A percentile compares a stretch with the other conserved stretches of the same genome.
phyloP scores from a whole-genome alignment of 345 rosid species.

The Melastoma malabathricum region DNA sequence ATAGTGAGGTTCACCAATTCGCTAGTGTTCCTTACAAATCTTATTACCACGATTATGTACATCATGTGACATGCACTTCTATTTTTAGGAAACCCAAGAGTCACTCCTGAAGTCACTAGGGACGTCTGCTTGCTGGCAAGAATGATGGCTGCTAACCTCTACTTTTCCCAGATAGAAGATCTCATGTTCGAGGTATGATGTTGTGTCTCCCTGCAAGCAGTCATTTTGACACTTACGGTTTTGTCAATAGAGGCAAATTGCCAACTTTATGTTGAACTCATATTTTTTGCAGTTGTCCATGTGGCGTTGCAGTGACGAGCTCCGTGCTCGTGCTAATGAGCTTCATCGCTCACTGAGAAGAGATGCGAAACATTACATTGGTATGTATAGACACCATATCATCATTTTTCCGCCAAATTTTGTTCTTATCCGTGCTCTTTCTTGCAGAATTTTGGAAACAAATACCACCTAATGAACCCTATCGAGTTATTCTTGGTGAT shows the following conservation, averaged over 20 bases:
- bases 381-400: conserved; percentile 16
- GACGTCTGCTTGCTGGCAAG: conserved; percentile 94
- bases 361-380: conserved; percentile 94
- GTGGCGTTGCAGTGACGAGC: conserved; percentile 98
- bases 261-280: not conserved
- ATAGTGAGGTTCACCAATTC: no score
- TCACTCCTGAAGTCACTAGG: conserved; percentile 96
- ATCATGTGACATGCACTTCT: not conserved
- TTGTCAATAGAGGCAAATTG: not conserved
- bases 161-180: conserved; percentile 95
- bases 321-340: conserved; percentile 65
- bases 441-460: conserved; percentile 91
- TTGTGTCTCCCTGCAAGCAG: not conserved
- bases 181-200: conserved; percentile 92
- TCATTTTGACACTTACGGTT: conserved; percentile 1
- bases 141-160: conserved; percentile 99
- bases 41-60: not conserved
- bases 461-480: conserved; percentile 79
- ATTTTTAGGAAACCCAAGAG: conserved; percentile 84
- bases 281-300: conserved; percentile 60
- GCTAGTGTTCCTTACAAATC: no score
- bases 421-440: conserved; percentile 1
- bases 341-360: conserved; percentile 57
- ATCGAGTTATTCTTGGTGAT: conserved; percentile 84
- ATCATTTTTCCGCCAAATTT: not conserved